A percentile compares a stretch with the other conserved stretches of the same genome.
These are phyloP conservation scores for Colletotrichum sp. DNA, from an alignment of 2,329 filamentous ascomycete genomes.

Conservation along the genomic window DNA sequence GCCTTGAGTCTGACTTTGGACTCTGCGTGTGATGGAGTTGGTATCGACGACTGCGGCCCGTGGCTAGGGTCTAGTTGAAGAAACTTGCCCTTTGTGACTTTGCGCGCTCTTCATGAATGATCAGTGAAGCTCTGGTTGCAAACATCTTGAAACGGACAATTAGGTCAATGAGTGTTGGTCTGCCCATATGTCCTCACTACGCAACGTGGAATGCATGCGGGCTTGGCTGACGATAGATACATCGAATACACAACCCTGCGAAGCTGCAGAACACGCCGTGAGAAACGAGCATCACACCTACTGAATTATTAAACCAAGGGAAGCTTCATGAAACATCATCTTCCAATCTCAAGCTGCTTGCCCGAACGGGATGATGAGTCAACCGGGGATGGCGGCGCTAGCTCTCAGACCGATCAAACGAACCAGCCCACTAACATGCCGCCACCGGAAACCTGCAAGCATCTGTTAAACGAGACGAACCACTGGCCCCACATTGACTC, in stretches of 20 bases:
- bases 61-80: neutral
- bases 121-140: neutral
- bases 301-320: neutral
- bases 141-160: neutral
- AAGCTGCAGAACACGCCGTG: neutral
- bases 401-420: neutral
- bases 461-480: neutral
- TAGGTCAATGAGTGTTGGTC: neutral
- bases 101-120: neutral
- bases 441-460: accelerated
- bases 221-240: neutral
- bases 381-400: neutral
- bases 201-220: neutral
- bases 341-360: neutral
- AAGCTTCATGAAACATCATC: neutral
- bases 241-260: neutral
- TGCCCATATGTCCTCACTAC: neutral
- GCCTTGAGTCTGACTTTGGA: neutral
- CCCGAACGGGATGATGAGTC: neutral
- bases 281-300: neutral
- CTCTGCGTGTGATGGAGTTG: neutral
- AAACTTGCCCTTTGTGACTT: neutral
- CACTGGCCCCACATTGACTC: conserved; percentile 1
- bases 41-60: neutral
- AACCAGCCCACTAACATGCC: neutral